These are phyloP conservation scores for Camelina laxa DNA, from an alignment of 345 rosid species.

Conservation along the genomic window DNA sequence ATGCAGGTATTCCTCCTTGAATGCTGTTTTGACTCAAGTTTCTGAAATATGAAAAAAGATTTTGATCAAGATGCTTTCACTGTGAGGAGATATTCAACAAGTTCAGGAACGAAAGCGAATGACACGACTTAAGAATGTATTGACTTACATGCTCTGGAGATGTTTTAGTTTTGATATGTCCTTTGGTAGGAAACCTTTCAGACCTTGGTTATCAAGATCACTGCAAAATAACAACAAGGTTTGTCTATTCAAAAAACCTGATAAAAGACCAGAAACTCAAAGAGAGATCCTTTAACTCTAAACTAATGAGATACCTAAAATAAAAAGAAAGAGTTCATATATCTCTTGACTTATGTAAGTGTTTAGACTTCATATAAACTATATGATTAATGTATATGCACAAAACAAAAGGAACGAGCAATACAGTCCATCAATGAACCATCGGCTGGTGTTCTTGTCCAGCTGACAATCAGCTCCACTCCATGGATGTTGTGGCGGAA, in stretches of 20 bases:
- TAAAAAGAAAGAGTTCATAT: background rate
- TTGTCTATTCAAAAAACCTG: background rate
- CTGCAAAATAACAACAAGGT: conserved; percentile 51
- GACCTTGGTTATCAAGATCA: conserved; percentile 86
- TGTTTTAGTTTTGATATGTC: conserved; percentile 72
- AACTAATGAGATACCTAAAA: background rate
- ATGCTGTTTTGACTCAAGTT: conserved; percentile 87
- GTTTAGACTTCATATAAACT: background rate
- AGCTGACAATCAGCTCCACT: conserved; percentile 86
- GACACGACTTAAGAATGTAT: background rate
- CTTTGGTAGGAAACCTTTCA: conserved; percentile 78
- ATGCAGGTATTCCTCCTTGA: conserved; percentile 73
- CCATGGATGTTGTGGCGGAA: conserved; percentile 99
- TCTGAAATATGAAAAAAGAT: conserved; percentile 48
- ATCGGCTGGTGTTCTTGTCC: conserved; percentile 66
- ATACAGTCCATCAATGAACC: conserved; percentile 99
- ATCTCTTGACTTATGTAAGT: conserved; percentile 11
- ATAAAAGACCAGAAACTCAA: conserved; percentile 12
- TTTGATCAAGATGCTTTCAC: conserved; percentile 13
- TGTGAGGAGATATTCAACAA: background rate
- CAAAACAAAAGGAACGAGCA: conserved; percentile 15
- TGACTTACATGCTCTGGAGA: conserved; percentile 87
- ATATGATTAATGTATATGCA: conserved; percentile 6
- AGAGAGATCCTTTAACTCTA: conserved; percentile 10
- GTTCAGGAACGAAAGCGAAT: background rate